Evolutionary conservation across 2,329 filamentous ascomycete species (phyloP), one percentile per base, ranked within the genome.

Genomic region (Trichoderma oligosporum): DNA sequence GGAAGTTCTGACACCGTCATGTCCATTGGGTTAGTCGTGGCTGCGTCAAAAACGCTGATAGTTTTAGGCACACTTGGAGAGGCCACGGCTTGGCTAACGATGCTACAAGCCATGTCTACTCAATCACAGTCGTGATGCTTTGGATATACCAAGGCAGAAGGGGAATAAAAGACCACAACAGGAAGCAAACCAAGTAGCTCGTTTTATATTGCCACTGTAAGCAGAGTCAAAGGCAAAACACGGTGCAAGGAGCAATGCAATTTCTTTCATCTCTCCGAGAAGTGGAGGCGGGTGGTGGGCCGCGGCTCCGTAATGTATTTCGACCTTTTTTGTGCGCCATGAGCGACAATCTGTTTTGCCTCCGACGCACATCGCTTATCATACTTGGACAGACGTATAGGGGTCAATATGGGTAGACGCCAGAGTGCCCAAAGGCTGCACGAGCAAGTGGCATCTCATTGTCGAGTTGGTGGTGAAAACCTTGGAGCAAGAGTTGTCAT

Each of bases 271-370:
- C 27, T 29, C 38, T 59, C 33, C 38, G 35, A 58, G 51, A 41
- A 51, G 57, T 59, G 57, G 57, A 44, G 51, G 42, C 31, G 20
- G 44, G 51, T 38, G 38, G 51, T 59, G 52, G 57, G 57, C 51
- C 56, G 12, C n/a, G 31, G 33, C 36, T 48, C 51, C 52, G 51
- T 56, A 59, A 48, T 29, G 36, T 56, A 59, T 59, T 41, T 56
- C 25, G 42, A n/a, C n/a, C n/a, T 56, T 38, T 42, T 56, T 31
- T 59, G 42, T 20, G 57, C 45, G 44, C 35, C 42, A 44, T 56
- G 51, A 47, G 18, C 18, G 51, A 35, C 45, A 36, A 45, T 48
- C 41, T 46, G 44, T 48, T 35, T 29, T 36, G 25, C 18, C 57
- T 48, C 38, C 53, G 51, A 59, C 44, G 55, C 47, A 57, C 44